phyloP scores from a whole-genome alignment of 495 filamentous ascomycete genomes.

The Penicillium pancosmium region DNA sequence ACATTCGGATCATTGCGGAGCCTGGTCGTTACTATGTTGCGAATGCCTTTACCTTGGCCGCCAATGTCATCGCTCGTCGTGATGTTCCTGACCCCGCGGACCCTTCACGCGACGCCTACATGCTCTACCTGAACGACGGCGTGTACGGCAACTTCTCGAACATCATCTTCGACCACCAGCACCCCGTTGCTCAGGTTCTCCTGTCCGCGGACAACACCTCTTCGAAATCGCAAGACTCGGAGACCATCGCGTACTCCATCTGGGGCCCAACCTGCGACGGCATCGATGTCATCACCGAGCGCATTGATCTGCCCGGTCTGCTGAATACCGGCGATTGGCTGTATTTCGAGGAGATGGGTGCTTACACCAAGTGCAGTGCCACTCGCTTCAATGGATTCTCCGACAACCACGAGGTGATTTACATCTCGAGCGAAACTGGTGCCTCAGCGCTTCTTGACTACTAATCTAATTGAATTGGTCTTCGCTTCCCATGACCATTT shows the following conservation, averaged over 20 bases:
- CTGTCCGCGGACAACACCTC: conserved; percentile 56
- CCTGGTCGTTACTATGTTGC: conserved; percentile 95
- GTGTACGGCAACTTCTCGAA: conserved; percentile 98
- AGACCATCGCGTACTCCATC: conserved; percentile 74
- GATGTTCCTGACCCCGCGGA: conserved; percentile 67
- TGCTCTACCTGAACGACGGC: conserved; percentile 96
- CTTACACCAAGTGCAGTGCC: conserved; percentile 96
- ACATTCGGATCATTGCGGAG: conserved; percentile 90
- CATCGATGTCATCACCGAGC: conserved; percentile 87
- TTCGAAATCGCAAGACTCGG: conserved; percentile 27
- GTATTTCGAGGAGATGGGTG: conserved; percentile 98
- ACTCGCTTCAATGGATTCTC: conserved; percentile 99
- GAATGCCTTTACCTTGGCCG: conserved; percentile 88
- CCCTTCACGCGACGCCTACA: conserved; percentile 69
- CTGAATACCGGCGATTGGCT: conserved; percentile 95
- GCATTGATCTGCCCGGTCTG: conserved; percentile 68
- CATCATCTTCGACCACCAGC: conserved; percentile 99
- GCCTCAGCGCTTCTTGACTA: conserved; percentile 74
- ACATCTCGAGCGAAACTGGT: conserved; percentile 89
- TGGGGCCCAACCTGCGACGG: conserved; percentile 99
- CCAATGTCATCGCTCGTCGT: conserved; percentile 93
- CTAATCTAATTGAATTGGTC: conserved; percentile 21
- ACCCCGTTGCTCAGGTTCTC: conserved; percentile 81
- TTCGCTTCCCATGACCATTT: conserved; percentile 1
- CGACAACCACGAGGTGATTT: conserved; percentile 88